Base-by-base conservation (phyloP, 495 filamentous ascomycete species). In the Lophiostoma macrostomum region DNA sequence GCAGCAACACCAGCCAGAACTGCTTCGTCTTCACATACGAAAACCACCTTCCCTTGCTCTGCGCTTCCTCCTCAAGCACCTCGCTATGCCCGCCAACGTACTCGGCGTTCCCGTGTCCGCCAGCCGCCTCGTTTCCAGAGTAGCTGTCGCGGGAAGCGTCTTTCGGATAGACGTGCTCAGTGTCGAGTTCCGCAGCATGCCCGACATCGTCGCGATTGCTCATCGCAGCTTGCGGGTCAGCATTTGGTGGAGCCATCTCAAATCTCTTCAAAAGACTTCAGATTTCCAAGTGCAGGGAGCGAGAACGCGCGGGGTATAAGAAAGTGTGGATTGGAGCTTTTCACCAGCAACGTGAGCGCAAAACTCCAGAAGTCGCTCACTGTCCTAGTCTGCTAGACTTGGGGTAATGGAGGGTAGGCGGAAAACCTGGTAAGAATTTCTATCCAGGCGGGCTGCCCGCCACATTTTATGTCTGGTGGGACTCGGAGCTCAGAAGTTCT, bases 1-100 rank as follows among this genome's bases (percentile, higher is more conserved):
- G 73, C 18, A 80, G 16, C 61, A 98, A 71, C 32, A 91, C 79
- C 53, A 88, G 73, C 73, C 87, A 98, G 70, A 98, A 98, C 61
- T 96, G 86, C 56, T 75, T 77, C 18, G 93, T 96, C 56, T 71
- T 76, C 40, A 97, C 74, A 69, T 89, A 96, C 2, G 86, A 80
- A 69, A 91, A 90, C 72, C 80, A 83, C 34, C 77, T 37, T 46
- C 60, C 77, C 60, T 78, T 84, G 71, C 58, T 64, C 70, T 52
- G 28, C 23, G 10, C 41, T 28, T 61, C 52, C 0, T 14, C 29
- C 34, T 67, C 69, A 61, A 77, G 75, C 34, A 77, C 43, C 8
- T 39, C 42, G 16, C 29, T 22, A 22, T 50, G 42, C 2, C 46
- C 45, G 4, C 58, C 29, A 14, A 58, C n/a, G n/a, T n/a, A 47